Evolutionary conservation across 2,329 filamentous ascomycete genomes (phyloP).

Genomic region (Polytolypa hystricis): DNA sequence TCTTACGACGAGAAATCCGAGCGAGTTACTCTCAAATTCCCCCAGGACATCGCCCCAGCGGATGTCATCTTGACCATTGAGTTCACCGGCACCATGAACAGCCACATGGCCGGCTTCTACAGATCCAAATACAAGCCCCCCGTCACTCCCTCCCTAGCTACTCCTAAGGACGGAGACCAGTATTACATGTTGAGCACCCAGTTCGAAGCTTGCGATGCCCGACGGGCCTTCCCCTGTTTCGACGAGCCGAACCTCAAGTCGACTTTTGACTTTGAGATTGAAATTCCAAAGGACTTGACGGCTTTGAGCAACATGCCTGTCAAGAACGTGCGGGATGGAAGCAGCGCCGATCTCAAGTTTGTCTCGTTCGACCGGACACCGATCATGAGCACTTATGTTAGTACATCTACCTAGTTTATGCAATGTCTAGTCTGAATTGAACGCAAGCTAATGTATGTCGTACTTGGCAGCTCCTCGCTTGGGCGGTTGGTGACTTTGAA

Average conservation of each 20-base stretch:
- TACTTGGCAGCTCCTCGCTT: constrained; percentile 67
- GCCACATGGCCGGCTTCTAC: constrained; percentile 88
- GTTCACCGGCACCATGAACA: constrained; percentile 76
- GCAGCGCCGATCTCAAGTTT: constrained; percentile 50
- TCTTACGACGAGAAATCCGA: constrained; percentile 75
- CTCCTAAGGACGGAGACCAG: constrained; percentile 58
- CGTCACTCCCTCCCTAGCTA: constrained; percentile 59
- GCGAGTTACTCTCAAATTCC: constrained; percentile 67
- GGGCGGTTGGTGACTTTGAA: constrained; percentile 95
- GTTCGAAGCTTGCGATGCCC: constrained; percentile 92
- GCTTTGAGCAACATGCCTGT: constrained; percentile 94
- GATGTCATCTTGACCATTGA: constrained; percentile 59
- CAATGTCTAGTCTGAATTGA: too few relatives aligned
- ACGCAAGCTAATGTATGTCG: background rate
- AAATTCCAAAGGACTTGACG: constrained; percentile 77
- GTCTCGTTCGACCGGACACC: constrained; percentile 77
- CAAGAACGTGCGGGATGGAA: constrained; percentile 58
- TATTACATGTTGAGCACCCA: constrained; percentile 84
- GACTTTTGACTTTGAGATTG: constrained; percentile 86
- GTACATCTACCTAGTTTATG: constrained; percentile 14
- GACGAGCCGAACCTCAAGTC: constrained; percentile 97
- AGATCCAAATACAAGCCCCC: constrained; percentile 84
- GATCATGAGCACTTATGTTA: constrained; percentile 74
- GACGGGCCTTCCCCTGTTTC: constrained; percentile 92
- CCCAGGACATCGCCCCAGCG: constrained; percentile 56